These are phyloP conservation scores for Aquilaria agallochum DNA, from an alignment of 441 rosid species.

Conservation along the genomic window DNA sequence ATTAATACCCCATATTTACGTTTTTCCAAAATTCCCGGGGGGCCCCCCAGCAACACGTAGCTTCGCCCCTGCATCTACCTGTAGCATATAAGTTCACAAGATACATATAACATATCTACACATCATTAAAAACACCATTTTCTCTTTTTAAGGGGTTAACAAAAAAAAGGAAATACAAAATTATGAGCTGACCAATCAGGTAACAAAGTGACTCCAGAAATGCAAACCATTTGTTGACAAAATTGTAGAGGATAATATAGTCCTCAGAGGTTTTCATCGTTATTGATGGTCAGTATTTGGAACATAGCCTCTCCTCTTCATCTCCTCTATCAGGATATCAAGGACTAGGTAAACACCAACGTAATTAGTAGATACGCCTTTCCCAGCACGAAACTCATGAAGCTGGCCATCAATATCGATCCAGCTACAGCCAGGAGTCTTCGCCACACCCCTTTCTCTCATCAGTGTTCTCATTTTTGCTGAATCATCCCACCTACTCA, in stretches of 20 bases:
- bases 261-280: slow-evolving; percentile 4
- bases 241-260: slow-evolving; percentile 6
- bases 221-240: slow-evolving; percentile 1
- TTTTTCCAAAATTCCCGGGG: too few species aligned
- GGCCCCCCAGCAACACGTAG: too few species aligned
- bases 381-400: slow-evolving; percentile 73
- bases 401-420: slow-evolving; percentile 45
- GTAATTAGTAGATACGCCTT: slow-evolving; percentile 24
- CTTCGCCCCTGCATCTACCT: too few species aligned
- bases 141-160: too few species aligned
- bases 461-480: slow-evolving; percentile 69
- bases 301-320: slow-evolving; percentile 44
- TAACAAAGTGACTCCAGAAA: not conserved
- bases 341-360: slow-evolving; percentile 29
- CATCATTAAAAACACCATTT: not conserved
- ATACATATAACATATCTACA: too few species aligned
- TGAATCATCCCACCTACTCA: slow-evolving; percentile 65
- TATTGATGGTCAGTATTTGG: slow-evolving; percentile 29
- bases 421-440: slow-evolving; percentile 80
- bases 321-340: slow-evolving; percentile 47
- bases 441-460: slow-evolving; percentile 59
- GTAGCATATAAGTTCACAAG: too few species aligned
- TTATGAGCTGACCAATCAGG: slow-evolving; percentile 7
- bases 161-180: too few species aligned
- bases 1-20: too few species aligned